Percentiles rank a stretch among this genome's conserved stretches.
phyloP scores from a whole-genome alignment of 1,284 basidiomycete species.

The Ceratobasidium theobromae region DNA sequence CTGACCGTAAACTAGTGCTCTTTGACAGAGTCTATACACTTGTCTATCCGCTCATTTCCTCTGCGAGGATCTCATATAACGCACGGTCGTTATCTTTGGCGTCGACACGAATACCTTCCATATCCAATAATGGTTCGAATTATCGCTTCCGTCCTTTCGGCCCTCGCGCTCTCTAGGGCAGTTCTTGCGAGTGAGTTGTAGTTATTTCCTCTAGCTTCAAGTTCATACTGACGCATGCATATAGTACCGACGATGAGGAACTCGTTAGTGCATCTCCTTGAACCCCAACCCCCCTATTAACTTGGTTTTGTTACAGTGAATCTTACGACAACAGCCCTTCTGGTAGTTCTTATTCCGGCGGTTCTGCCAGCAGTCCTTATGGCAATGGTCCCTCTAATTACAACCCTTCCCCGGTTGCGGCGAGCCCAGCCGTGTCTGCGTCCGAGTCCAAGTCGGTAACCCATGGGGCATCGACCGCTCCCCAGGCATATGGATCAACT shows the following conservation, averaged over 20 bases:
- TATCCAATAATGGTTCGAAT: slow-evolving; percentile 32
- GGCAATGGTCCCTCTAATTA: slow-evolving; percentile 18
- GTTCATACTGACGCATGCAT: not conserved
- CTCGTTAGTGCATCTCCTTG: not conserved
- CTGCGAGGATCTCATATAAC: slow-evolving; percentile 34
- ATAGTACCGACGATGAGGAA: slow-evolving; percentile 3
- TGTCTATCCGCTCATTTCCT: slow-evolving; percentile 30
- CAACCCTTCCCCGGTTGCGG: slow-evolving; percentile 18
- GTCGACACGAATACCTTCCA: slow-evolving; percentile 26
- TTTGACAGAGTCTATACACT: slow-evolving; percentile 35
- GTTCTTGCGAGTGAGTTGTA: slow-evolving; percentile 22
- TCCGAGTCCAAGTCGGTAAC: too few species aligned
- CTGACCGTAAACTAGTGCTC: slow-evolving; percentile 23
- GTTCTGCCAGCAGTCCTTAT: too few species aligned
- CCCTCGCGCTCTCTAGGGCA: slow-evolving; percentile 31
- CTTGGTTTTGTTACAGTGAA: too few species aligned
- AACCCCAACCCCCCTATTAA: not conserved
- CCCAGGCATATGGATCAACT: slow-evolving; percentile 11
- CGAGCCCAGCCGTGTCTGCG: slow-evolving; percentile 24
- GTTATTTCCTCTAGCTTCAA: not conserved
- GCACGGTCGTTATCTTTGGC: slow-evolving; percentile 26
- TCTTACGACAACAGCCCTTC: too few species aligned
- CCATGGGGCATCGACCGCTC: slow-evolving; percentile 9
- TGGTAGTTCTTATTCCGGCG: too few species aligned
- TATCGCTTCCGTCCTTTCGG: slow-evolving; percentile 25